Evolutionary conservation across 805 yeast genomes (phyloP), one percentile per base, ranked within the genome.

Genomic region (Candida parachauliodes): DNA sequence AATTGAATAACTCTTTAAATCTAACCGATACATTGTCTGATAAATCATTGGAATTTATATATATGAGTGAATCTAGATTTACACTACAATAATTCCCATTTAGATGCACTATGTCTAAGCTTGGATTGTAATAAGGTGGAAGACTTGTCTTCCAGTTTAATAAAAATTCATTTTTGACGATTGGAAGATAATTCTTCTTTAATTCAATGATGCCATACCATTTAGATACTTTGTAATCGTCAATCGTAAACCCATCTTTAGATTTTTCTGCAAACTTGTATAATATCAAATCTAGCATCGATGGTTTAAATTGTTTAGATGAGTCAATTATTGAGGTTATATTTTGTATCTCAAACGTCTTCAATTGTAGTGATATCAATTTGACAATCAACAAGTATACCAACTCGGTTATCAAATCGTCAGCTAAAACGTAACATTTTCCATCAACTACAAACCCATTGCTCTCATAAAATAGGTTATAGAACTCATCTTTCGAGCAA

Each of bases 181-280:
- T 42, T 20, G 47, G 40, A n/a, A 46, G 46, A 11, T 48, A 39
- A 2, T 48, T 37, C 5, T 47, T 37, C 27, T 42, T 20, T 9
- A 86, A 60, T 0, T 79, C 62, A 36, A 70, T 64, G 2, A 74
- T 51, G 0, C 95, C 95, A 47, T 76, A 77, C 84, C 88, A 85
- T 33, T 51, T 52, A 1, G 81, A 69, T 2, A 83, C 68, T 25
- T 52, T 53, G 2, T 44, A 47, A 34, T 61, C 59, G 42, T 81
- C 69, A 8, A 85, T 46, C 15, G 47, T 43, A 48, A 62, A 70
- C 4, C 51, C 49, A 0, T 39, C 41, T 1, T 45, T 48, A 1
- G 43, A 29, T 14, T 17, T 4, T 10, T 4, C 47, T 5, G 69
- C 53, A 52, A 80, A 83, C 48, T 68, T 73, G 31, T 64, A 54